Base-by-base conservation (phyloP, 768 basidiomycete genomes). In the Serpula lacrymans region DNA sequence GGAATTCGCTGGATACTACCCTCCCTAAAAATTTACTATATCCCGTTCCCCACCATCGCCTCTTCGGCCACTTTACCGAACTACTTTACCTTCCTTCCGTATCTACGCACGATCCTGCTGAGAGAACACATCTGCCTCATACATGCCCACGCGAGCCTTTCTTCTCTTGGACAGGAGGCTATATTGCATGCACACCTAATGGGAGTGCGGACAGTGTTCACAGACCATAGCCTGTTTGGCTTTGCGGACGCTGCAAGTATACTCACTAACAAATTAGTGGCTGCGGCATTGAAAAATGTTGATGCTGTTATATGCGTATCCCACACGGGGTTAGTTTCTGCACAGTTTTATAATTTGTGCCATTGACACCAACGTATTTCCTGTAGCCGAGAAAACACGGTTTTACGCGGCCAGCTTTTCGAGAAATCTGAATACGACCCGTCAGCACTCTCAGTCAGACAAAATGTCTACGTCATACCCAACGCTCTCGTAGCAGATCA, bases 231-330 rank as follows among this genome's bases (percentile, higher is more conserved):
- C 53, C 63, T 99, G 20, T 98, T 98, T 51, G 95, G 93, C 2
- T 93, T 99, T 55, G 94, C 90, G 23, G 94, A 97, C 55, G 94
- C 96, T 12, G 94, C 93, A 1, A 93, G 94, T 50, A 95, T 99
- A 28, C 69, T 97, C 48, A 97, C 96, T 5, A 99, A 99, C 69
- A 99, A 99, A 60, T 75, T 99, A 24, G 69, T 98, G 28, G 86
- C 80, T 9, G 92, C 79, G 4, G 84, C 88, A 2, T 67, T 99
- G 54, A 78, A 82, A 45, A 93, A 95, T 57, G 89, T 94, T 0
- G 95, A 98, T 51, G 91, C 85, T 0, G 90, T 88, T 1, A 93
- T 98, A 18, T 97, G 93, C 51, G 96, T 98, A 34, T 95, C 92
- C 6, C 88, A 98, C 63, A 97, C 94, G 0, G 92, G 95, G 95